These are phyloP conservation scores for Nakazawaea laoshanensis DNA, from an alignment of 805 yeast species.

Conservation along the genomic window DNA sequence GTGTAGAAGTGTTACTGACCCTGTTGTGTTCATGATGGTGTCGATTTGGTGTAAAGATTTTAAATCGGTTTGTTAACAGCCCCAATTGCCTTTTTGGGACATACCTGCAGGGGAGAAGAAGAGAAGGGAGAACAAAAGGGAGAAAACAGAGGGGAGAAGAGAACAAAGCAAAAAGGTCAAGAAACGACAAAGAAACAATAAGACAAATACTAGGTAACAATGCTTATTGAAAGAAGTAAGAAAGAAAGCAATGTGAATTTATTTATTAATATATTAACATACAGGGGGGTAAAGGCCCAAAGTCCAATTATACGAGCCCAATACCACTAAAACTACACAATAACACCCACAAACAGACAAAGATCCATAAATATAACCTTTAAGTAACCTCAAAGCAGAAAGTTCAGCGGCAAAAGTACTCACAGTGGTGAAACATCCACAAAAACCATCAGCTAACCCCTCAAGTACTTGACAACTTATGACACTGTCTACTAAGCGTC, in stretches of 20 bases:
- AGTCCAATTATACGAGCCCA: conserved; percentile 73
- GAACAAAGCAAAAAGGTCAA: no score
- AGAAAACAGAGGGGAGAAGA: background rate
- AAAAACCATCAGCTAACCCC: conserved; percentile 57
- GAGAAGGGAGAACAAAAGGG: background rate
- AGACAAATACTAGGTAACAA: no score
- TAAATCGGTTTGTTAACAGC: background rate
- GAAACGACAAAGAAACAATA: background rate
- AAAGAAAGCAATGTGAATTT: conserved; percentile 1
- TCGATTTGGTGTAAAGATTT: background rate
- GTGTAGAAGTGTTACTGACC: conserved; percentile 21
- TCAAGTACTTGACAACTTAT: conserved; percentile 41
- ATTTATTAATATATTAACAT: conserved; percentile 1
- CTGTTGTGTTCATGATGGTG: conserved; percentile 7
- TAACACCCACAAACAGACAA: conserved; percentile 7
- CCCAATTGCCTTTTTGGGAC: background rate
- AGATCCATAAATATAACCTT: conserved; percentile 9
- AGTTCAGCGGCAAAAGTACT: conserved; percentile 74
- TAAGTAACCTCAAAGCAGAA: conserved; percentile 20
- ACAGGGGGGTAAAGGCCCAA: conserved; percentile 25
- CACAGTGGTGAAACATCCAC: conserved; percentile 67
- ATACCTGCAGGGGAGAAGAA: background rate
- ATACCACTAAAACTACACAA: conserved; percentile 25
- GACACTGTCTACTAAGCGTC: conserved; percentile 20
- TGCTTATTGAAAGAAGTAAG: background rate